phyloP scores from a whole-genome alignment of 148 eudicot species.

The Agrostemma githago region DNA sequence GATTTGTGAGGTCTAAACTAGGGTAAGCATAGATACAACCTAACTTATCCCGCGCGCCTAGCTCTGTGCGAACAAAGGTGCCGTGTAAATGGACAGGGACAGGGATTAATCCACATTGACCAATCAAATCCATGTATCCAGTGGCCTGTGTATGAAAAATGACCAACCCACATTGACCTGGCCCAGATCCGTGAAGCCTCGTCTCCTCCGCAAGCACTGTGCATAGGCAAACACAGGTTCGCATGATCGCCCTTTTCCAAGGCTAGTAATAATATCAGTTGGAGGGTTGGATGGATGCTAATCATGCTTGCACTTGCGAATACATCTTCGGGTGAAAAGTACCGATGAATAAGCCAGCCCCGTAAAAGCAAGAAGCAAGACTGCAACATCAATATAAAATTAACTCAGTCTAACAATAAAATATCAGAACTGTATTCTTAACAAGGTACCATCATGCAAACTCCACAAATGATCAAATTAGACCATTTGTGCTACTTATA shows the following conservation, averaged over 20 bases:
- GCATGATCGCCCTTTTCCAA: background rate
- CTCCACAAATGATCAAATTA: too few species aligned
- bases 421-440: background rate
- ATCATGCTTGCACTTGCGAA: constrained; percentile 24
- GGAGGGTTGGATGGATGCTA: background rate
- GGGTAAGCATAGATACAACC: background rate
- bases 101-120: too few species aligned
- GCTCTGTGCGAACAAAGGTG: background rate
- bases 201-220: background rate
- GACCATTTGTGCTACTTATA: background rate
- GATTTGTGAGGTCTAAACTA: background rate
- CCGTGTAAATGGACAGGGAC: background rate
- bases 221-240: background rate
- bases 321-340: constrained; percentile 14
- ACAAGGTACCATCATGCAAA: background rate
- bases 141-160: background rate
- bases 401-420: background rate
- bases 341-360: constrained; percentile 14
- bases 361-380: constrained; percentile 15
- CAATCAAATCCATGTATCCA: too few species aligned
- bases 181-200: background rate
- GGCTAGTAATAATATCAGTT: background rate
- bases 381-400: constrained; percentile 19
- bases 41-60: background rate
- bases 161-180: background rate